A percentile compares a stretch with the other conserved stretches of the same genome.
These are phyloP conservation scores for Atractiella rhizophila DNA, from an alignment of 768 basidiomycete genomes.

Conservation along the genomic window DNA sequence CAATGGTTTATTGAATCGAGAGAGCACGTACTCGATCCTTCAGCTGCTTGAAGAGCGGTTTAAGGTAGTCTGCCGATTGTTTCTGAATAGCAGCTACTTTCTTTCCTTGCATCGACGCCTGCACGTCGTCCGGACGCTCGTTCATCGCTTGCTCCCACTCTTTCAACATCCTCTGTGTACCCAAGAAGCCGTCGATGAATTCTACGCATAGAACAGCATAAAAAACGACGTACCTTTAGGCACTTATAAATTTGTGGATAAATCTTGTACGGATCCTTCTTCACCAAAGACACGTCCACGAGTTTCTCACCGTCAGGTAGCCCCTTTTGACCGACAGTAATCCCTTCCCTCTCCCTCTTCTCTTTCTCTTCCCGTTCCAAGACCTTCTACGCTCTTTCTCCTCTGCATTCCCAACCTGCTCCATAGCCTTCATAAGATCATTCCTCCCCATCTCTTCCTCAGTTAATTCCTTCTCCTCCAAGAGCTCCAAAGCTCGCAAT, in stretches of 20 bases:
- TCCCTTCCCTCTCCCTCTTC: conserved; percentile 28
- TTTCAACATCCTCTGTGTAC: conserved; percentile 39
- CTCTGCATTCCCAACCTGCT: conserved; percentile 31
- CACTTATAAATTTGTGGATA: conserved; percentile 95
- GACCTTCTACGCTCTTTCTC: conserved; percentile 47
- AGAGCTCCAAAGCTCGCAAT: conserved; percentile 73
- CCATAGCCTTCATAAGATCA: conserved; percentile 43
- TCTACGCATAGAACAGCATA: no score
- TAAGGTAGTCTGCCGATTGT: conserved; percentile 85
- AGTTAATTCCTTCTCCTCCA: conserved; percentile 60
- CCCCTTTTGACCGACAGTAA: no score
- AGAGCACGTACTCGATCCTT: conserved; percentile 41
- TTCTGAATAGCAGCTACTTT: conserved; percentile 83
- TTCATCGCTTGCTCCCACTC: conserved; percentile 96
- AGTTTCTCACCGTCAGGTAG: conserved; percentile 32
- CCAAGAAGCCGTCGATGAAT: neutral
- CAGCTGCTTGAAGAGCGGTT: conserved; percentile 76
- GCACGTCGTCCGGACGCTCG: conserved; percentile 72
- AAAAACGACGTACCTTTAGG: conserved; percentile 31
- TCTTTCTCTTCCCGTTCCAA: conserved; percentile 26
- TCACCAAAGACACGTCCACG: conserved; percentile 55
- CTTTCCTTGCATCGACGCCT: conserved; percentile 72
- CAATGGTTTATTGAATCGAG: neutral
- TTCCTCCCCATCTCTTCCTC: conserved; percentile 40
- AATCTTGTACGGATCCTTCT: conserved; percentile 75